Evolutionary conservation across 1,139 yeast species (phyloP), one percentile per base, ranked within the genome.

Genomic region (Yamadazyma dendronema): DNA sequence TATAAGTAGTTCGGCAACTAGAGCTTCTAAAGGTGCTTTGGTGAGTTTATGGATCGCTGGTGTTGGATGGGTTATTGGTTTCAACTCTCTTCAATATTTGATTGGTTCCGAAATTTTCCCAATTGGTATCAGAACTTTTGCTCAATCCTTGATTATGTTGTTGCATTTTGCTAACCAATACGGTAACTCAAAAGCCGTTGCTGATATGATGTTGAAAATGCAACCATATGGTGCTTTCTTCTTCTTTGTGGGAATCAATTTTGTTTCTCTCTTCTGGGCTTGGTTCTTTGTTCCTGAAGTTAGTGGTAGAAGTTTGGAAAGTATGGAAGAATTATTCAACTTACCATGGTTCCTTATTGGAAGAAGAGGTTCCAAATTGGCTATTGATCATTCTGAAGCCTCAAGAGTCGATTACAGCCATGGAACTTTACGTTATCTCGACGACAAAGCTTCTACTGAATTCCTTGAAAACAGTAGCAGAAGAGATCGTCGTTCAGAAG

Each of bases 1-100:
- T 1, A 53, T 72, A 43, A 54, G 64, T 4, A 44, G 57, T 0
- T 54, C 69, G 2, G 56, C 67, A 44, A 38, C 47, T 7, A 47
- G 55, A 10, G 79, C 80, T 4, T 63, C 77, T 30, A 58, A 62
- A 36, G 79, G 67, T 38, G 81, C 83, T 1, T 57, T 77, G 44
- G 79, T 81, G 2, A 67, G 78, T 33, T 56, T 79, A 33, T 77
- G 66, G 54, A 47, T 78, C 30, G 62, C 72, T 28, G 84, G 84
- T 41, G 58, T 68, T 9, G 84, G 82, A 24, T 79, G 84, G 84
- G 73, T 80, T 13, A 55, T 78, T 59, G 84, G 84, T 8, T 79
- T 75, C 67, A 79, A 79, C 57, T 62, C 77, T 3, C 61, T 77
- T 39, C 84, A 79, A 54, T 79, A 78, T 49, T 65, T 79, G 46